Evolutionary conservation across 164 flowering plant genomes (phyloP), one percentile per base, ranked within the genome.

Genomic region (Chimonanthus praecox): DNA sequence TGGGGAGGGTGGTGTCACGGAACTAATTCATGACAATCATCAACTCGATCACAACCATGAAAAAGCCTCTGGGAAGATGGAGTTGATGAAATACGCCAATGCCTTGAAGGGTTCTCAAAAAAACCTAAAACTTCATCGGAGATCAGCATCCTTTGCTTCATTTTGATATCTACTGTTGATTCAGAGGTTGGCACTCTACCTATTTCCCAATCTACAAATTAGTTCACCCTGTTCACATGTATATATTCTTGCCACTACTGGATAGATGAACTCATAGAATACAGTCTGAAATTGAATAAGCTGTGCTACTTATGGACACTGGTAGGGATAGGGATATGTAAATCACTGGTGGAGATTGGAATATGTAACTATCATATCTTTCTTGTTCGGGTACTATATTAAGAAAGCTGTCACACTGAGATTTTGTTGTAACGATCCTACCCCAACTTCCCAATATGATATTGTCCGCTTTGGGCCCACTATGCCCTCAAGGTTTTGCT

Each of bases 41-140:
- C 63, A n/a, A 7, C 68, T 63, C 5, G 75, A 81, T 69, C 78
- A 64, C 20, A 80, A 78, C 5, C 43, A 65, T 0, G 16, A 54
- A n/a, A 80, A 81, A 21, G 47, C 75, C 13, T 43, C 6, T 43
- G 80, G 78, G 63, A 87, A 84, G 81, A 63, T 79, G 3, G 88
- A 89, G 58, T 64, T 93, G 82, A 75, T 73, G 71, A 91, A 91
- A 79, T 88, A 82, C 76, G 97, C 97, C 6, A 83, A 82, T 70
- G 95, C 74, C 69, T 80, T 94, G 69, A 85, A 76, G 74, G 78
- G 75, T 45, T 81, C 88, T 33, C 78, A 75, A 6, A 68, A 68
- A 50, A 63, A 50, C 10, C 68, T 20, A 8, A 81, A 49, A 49
- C 2, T 5, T n/a, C 85, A 76, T 47, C 76, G 60, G 74, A 86